A percentile compares a stretch with the other conserved stretches of the same genome.
Conservation (phyloP, 306 rosid genomes). For the Rosa rugosa region DNA sequence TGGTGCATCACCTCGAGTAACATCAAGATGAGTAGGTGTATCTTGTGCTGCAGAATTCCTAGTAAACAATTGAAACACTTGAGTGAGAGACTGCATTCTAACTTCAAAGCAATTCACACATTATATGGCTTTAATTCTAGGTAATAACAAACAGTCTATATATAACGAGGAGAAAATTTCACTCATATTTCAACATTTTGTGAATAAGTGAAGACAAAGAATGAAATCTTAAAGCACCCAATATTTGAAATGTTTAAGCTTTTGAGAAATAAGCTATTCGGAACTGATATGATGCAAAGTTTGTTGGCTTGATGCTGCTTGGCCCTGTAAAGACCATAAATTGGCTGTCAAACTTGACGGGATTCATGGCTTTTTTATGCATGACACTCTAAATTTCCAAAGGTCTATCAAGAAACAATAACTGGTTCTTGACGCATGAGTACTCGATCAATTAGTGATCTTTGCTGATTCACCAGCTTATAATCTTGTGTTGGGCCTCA, state of each 20-base stretch:
- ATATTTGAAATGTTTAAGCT: neutral
- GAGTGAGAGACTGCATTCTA: slow-evolving; percentile 23
- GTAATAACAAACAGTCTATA: slow-evolving; percentile 9
- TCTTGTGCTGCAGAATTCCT: slow-evolving; percentile 49
- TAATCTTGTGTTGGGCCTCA: neutral
- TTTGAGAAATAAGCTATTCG: neutral
- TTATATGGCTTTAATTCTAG: slow-evolving; percentile 5
- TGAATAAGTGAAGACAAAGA: slow-evolving; percentile 1
- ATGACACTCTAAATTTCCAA: neutral
- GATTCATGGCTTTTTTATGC: neutral
- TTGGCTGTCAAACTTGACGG: neutral
- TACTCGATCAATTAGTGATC: neutral
- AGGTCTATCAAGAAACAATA: neutral
- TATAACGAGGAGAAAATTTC: slow-evolving; percentile 11
- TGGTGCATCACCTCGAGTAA: slow-evolving; percentile 36
- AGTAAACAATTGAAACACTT: slow-evolving; percentile 35
- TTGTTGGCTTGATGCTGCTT: slow-evolving; percentile 6
- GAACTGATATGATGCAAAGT: neutral
- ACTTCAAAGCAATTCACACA: slow-evolving; percentile 4
- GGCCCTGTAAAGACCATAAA: neutral
- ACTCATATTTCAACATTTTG: slow-evolving; percentile 13
- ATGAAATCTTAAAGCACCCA: slow-evolving; percentile 15
- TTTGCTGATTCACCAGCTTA: neutral
- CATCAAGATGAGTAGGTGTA: slow-evolving; percentile 39
- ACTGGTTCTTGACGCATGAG: neutral